Base-by-base conservation (phyloP, 2,329 filamentous ascomycete genomes). In the Cladosporium oxysporum region DNA sequence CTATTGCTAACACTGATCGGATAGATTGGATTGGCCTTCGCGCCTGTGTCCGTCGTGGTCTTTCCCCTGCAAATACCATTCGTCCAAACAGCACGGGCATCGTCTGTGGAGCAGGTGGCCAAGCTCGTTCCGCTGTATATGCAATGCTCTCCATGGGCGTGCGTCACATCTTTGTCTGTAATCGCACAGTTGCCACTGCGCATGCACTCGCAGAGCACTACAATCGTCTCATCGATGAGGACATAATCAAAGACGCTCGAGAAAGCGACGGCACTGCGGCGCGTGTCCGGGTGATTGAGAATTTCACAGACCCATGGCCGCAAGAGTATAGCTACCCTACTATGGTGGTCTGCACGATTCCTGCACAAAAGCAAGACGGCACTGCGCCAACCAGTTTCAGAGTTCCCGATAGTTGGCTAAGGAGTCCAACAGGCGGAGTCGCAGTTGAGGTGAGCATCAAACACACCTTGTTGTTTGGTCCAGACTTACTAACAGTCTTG, bases 111-210 rank as follows among this genome's bases (percentile, higher is more conserved):
- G 84, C 85, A n/a, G 85, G 85, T 52, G 91, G 91, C 7, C 93
- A 93, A 90, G 91, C 90, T 10, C 84, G 91, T 67, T 90, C 91
- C 3, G 89, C 90, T 1, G 85, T 92, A 2, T 94, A 94, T 71
- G 88, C 91, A 1, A 88, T 94, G 85, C 82, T 93, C 28, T 90
- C 91, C 71, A 82, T 93, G 8, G 91, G 91, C 3, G 90, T 92
- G 58, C 87, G 87, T 67, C 90, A 91, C 69, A 90, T 94, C 58
- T 88, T 90, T 69, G 85, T 94, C 26, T 88, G 86, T 75, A 93
- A 94, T 72, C 84, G 91, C 31, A 93, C 90, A 0, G 68, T 83
- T 2, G 81, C 82, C n/a, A 89, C 89, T 60, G 90, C 91, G 0
- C 83, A 88, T 64, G 87, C 84, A 44, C 83, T 93, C 0, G 90